Base-by-base conservation (phyloP, 208 protist genomes). In the Angomonas deanei region DNA sequence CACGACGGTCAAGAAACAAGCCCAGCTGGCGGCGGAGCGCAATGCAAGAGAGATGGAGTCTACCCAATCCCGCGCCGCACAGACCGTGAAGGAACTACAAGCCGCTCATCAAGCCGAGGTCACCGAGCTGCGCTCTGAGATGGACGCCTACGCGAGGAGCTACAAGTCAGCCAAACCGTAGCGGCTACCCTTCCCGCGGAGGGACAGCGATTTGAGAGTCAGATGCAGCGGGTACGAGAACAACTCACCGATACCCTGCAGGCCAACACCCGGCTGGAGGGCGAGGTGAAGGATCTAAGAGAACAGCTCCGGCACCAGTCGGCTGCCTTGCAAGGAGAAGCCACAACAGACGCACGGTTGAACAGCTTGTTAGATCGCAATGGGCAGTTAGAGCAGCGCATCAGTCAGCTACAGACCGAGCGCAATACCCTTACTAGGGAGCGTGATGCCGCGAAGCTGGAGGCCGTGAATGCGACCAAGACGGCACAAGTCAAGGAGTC, bases 111-210 rank as follows among this genome's bases (percentile, higher is more conserved):
- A n/a, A n/a, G n/a, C n/a, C n/a, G n/a, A n/a, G n/a, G n/a, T n/a
- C n/a, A n/a, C n/a, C n/a, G n/a, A n/a, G n/a, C n/a, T n/a, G n/a
- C n/a, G n/a, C n/a, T n/a, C n/a, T n/a, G n/a, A n/a, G n/a, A n/a
- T n/a, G n/a, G n/a, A n/a, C n/a, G n/a, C n/a, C n/a, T n/a, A n/a
- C n/a, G n/a, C n/a, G n/a, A n/a, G 0, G 72, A 78, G 62, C 62
- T 88, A 36, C 68, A 81, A 39, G 75, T 66, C 17, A 69, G 67
- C 11, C 72, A 83, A 61, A 75, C 82, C 32, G 61, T 82, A 26
- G 82, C 78, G n/a, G 78, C 82, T 17, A 76, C 78, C 23, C 57
- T 78, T 19, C 75, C 71, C 5, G 68, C 74, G 32, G 71, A 76
- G 61, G 70, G 48, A 11, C 66, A 82, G 36, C 64, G 61, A 38